A percentile compares a stretch with the other conserved stretches of the same genome.
Evolutionary conservation across 2,329 filamentous ascomycete genomes (phyloP).

Genomic region (Colletotrichum brevisporum): DNA sequence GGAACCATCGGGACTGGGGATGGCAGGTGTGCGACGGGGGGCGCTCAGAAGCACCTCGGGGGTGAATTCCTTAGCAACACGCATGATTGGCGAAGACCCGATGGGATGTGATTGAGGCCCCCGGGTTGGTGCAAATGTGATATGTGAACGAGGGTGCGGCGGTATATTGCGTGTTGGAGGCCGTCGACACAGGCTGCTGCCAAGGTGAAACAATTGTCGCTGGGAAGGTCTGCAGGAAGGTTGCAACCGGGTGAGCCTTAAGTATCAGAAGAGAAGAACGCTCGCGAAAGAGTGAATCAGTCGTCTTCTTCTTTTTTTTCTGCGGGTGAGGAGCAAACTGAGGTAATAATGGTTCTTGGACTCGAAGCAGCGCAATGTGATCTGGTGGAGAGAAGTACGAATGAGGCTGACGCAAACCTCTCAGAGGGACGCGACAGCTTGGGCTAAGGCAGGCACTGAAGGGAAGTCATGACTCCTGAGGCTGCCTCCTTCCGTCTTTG

Average conservation of each 20-base stretch:
- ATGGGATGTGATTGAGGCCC: slow-evolving; percentile 9
- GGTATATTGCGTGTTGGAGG: background rate
- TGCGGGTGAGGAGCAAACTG: background rate
- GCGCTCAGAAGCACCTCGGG: slow-evolving; percentile 50
- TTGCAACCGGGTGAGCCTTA: background rate
- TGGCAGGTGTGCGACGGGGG: slow-evolving; percentile 50
- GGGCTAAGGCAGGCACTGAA: too few species aligned
- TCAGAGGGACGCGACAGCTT: slow-evolving; percentile 29
- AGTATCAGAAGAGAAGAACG: background rate
- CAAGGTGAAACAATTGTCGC: background rate
- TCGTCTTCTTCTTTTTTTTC: too few species aligned
- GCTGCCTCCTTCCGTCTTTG: slow-evolving; percentile 20
- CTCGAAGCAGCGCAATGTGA: background rate
- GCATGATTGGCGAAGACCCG: slow-evolving; percentile 29
- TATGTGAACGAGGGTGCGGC: background rate
- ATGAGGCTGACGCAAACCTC: slow-evolving; percentile 33
- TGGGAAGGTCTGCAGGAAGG: background rate
- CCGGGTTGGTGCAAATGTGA: slow-evolving; percentile 7
- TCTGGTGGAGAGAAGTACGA: slow-evolving; percentile 20
- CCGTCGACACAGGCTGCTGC: background rate
- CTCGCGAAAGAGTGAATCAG: background rate
- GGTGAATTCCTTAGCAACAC: slow-evolving; percentile 46
- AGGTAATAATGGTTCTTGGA: background rate
- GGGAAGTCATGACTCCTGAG: slow-evolving; percentile 3
- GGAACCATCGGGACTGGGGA: slow-evolving; percentile 57